phyloP scores from a whole-genome alignment of 345 rosid species.

The Arabidopsis thaliana region TAIR10.1 NC_003074.8:23339001-23339500 shows the following conservation, averaged over 20 bases:
- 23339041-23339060: conserved; percentile 32
- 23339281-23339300: conserved; percentile 16
- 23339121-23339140: background rate
- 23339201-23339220: conserved; percentile 35
- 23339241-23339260: conserved; percentile 29
- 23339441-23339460: background rate
- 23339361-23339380: conserved; percentile 69
- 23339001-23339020: conserved; percentile 21
- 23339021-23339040: conserved; percentile 40
- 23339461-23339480: conserved; percentile 26
- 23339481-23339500: background rate
- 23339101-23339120: conserved; percentile 36
- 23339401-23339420: conserved; percentile 49
- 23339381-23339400: conserved; percentile 46
- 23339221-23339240: conserved; percentile 16
- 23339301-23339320: conserved; percentile 44
- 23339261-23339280: conserved; percentile 41
- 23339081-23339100: conserved; percentile 50
- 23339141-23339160: background rate
- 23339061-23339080: conserved; percentile 22
- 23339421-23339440: conserved; percentile 52
- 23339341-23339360: conserved; percentile 69
- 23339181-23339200: conserved; percentile 30
- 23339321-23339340: conserved; percentile 52
- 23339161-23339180: conserved; percentile 5